A percentile compares a stretch with the other conserved stretches of the same genome.
Conservation (phyloP, 2,329 filamentous ascomycete genomes). For the Macrophomina phaseolina region DNA sequence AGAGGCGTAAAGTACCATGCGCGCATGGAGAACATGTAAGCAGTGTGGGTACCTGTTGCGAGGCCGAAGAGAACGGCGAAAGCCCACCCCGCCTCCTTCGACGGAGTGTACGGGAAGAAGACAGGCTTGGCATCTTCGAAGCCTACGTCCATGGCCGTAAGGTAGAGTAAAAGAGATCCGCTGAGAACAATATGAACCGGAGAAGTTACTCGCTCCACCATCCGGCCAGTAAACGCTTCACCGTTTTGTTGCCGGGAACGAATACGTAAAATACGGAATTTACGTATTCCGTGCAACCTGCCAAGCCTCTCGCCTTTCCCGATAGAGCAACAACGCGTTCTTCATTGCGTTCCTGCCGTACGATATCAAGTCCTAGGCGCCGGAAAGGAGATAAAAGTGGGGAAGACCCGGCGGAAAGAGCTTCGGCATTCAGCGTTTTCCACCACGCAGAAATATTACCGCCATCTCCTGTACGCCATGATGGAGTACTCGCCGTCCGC, state of each 20-base stretch:
- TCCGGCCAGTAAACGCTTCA: no score
- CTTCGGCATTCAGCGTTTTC: no score
- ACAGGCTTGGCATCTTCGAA: no score
- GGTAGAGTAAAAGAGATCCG: no score
- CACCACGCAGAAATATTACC: no score
- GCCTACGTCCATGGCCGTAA: no score
- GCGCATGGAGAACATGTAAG: conserved; percentile 44
- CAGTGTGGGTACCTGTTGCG: conserved; percentile 38
- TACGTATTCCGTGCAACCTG: neutral
- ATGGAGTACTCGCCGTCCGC: neutral
- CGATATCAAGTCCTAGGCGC: neutral
- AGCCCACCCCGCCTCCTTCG: no score
- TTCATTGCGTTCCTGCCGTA: neutral
- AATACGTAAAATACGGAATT: conserved; percentile 14
- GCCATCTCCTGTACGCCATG: no score
- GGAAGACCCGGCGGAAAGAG: neutral
- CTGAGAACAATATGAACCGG: no score
- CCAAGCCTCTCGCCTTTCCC: neutral
- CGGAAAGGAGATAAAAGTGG: neutral
- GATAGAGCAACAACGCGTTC: neutral
- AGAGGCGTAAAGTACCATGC: conserved; percentile 61
- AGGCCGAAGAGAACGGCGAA: no score
- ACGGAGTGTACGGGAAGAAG: no score
- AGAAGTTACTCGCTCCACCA: no score
- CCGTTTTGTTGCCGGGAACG: neutral